Evolutionary conservation across 2,329 filamentous ascomycete species (phyloP).

Genomic region (Claviceps sp.): DNA sequence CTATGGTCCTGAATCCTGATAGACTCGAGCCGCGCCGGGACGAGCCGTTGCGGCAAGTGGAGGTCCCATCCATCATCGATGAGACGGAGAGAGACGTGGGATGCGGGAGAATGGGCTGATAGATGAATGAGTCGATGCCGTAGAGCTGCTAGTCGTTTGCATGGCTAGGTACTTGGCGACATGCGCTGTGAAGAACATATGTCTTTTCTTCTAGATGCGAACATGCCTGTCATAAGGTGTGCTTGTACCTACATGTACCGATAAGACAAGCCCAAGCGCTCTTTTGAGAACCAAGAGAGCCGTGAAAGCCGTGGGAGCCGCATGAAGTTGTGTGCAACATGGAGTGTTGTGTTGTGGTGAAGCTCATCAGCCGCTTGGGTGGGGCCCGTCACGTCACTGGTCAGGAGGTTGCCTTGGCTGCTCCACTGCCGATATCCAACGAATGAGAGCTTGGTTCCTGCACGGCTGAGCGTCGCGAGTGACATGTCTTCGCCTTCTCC

Average conservation of each 20-base stretch:
- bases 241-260: too few relatives aligned
- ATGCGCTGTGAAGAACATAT: too few relatives aligned
- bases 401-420: neutral
- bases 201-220: too few relatives aligned
- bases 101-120: neutral
- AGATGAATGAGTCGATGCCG: neutral
- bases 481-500: neutral
- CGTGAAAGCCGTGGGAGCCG: too few relatives aligned
- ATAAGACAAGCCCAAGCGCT: too few relatives aligned
- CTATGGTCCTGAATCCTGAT: slow-evolving; percentile 33
- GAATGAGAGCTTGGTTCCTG: neutral
- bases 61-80: slow-evolving; percentile 37
- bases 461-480: neutral
- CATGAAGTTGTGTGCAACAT: too few relatives aligned
- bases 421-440: neutral
- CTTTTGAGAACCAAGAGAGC: too few relatives aligned
- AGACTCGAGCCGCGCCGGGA: slow-evolving; percentile 30
- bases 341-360: too few relatives aligned
- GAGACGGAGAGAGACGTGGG: neutral
- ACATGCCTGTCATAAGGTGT: too few relatives aligned
- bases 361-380: too few relatives aligned
- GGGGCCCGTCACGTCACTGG: too few relatives aligned
- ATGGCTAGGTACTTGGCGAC: too few relatives aligned
- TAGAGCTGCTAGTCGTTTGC: neutral
- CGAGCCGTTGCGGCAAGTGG: slow-evolving; percentile 33